Conservation (phyloP, 73 alveolate species). For the Blepharisma japonicum region DNA sequence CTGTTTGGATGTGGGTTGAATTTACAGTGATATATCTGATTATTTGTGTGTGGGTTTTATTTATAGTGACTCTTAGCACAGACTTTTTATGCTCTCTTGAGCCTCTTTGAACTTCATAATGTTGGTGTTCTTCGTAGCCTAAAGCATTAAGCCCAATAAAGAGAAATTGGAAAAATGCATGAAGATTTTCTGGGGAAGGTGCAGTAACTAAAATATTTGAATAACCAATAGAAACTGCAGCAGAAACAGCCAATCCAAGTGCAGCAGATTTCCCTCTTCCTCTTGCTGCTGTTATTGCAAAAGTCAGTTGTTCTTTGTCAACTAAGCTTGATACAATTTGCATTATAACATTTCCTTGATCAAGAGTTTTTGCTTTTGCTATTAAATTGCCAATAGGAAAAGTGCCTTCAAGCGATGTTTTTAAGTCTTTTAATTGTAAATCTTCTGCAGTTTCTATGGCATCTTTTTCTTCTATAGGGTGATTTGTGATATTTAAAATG, state of each 20-base stretch:
- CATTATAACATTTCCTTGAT: slow-evolving; percentile 81
- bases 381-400: slow-evolving; percentile 88
- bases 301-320: slow-evolving; percentile 93
- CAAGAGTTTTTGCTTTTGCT: slow-evolving; percentile 89
- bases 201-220: slow-evolving; percentile 98
- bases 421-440: slow-evolving; percentile 57
- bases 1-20: slow-evolving; percentile 81
- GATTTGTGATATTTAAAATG: slow-evolving; percentile 91
- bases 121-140: slow-evolving; percentile 89
- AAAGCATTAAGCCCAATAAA: slow-evolving; percentile 92
- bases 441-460: slow-evolving; percentile 33
- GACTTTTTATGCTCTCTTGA: slow-evolving; percentile 86
- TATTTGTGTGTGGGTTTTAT: slow-evolving; percentile 90
- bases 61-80: slow-evolving; percentile 79
- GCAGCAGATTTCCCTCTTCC: slow-evolving; percentile 97
- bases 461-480: slow-evolving; percentile 63
- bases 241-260: slow-evolving; percentile 96
- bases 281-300: slow-evolving; percentile 97
- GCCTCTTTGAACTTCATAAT: slow-evolving; percentile 90
- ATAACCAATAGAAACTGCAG: slow-evolving; percentile 97
- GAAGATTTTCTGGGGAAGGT: slow-evolving; percentile 48
- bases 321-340: slow-evolving; percentile 32
- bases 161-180: slow-evolving; percentile 96
- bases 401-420: slow-evolving; percentile 68
- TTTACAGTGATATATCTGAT: slow-evolving; percentile 92